Conservation (phyloP, 768 basidiomycete genomes). For the Filobasidium wieringae region DNA sequence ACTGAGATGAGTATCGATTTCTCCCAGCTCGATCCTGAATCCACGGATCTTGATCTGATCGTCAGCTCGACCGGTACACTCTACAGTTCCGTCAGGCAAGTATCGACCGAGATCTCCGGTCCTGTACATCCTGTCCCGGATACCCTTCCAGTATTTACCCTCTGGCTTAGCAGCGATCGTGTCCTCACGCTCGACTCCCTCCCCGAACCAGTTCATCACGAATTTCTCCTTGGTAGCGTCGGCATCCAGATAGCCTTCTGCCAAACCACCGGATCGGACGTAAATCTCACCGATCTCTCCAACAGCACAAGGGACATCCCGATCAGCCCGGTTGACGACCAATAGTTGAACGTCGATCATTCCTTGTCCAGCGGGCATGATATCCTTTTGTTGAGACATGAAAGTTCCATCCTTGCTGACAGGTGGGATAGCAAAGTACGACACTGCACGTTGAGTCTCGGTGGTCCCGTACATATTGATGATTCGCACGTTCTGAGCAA, state of each 20-base stretch:
- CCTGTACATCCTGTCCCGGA: constrained; percentile 93
- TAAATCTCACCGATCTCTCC: constrained; percentile 99
- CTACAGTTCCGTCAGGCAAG: constrained; percentile 78
- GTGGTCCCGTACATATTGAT: constrained; percentile 99
- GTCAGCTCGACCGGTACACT: constrained; percentile 93
- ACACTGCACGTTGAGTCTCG: constrained; percentile 96
- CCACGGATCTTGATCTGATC: constrained; percentile 99
- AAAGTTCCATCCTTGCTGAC: constrained; percentile 75
- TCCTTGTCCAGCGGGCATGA: constrained; percentile 92
- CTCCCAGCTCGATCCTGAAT: constrained; percentile 94
- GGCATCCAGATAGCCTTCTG: constrained; percentile 83
- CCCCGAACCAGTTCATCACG: constrained; percentile 79
- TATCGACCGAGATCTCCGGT: constrained; percentile 95
- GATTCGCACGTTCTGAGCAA: constrained; percentile 83
- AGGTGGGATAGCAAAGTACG: constrained; percentile 85
- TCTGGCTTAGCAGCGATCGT: constrained; percentile 57
- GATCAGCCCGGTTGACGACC: constrained; percentile 82
- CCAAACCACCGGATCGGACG: constrained; percentile 86
- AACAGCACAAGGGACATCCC: constrained; percentile 72
- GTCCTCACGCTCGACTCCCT: constrained; percentile 51
- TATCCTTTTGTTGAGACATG: constrained; percentile 85
- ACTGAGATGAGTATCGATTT: constrained; percentile 91
- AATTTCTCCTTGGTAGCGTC: constrained; percentile 82
- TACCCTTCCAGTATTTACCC: constrained; percentile 78
- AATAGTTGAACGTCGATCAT: constrained; percentile 97